Base-by-base conservation (phyloP, 305 asterid genomes). In the Striga hermonthica region DNA sequence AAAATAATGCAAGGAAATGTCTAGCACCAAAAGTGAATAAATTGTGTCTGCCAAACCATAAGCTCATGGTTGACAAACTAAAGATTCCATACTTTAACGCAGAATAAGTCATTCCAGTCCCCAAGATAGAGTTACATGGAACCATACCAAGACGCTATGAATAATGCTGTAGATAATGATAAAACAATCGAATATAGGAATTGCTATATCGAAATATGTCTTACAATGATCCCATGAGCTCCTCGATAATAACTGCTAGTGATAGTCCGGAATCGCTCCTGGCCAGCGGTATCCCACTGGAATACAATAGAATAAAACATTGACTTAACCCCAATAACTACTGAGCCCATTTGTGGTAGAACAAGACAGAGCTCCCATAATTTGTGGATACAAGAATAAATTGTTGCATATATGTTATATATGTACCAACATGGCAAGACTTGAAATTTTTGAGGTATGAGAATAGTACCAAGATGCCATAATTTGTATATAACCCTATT, bases 281-380 rank as follows among this genome's bases (percentile, higher is more conserved):
- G 98, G 65, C 98, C 98, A 70, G 98, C 98, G 40, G 98, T 91
- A 78, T 91, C 98, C 98, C 98, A 91, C 98, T 91, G 78, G 57
- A 67, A 71, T 71, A 58, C 73, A 47, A 84, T 11, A 69, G 38
- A 50, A 22, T 56, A 69, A 1, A 59, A 62, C 11, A 47, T 48
- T 54, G 56, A 13, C 68, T 64, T 41, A 54, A 66, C 53, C 61
- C 35, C 36, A 15, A 57, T 9, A 31, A 54, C 40, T 6, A 34
- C 15, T 9, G 40, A 66, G 16, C 66, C 60, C 50, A 58, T n/a
- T 38, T 47, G 13, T 65, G 52, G 35, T 47, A 52, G 37, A 39
- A 50, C 62, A 40, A 45, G 6, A 60, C 47, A 50, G 28, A 28
- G 6, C 7, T 15, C 9, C 28, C 12, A 60, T 48, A 13, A 56